A percentile compares a stretch with the other conserved stretches of the same genome.
Conservation (phyloP, 1,139 yeast species). For the Kluyveromyces sp. region DNA sequence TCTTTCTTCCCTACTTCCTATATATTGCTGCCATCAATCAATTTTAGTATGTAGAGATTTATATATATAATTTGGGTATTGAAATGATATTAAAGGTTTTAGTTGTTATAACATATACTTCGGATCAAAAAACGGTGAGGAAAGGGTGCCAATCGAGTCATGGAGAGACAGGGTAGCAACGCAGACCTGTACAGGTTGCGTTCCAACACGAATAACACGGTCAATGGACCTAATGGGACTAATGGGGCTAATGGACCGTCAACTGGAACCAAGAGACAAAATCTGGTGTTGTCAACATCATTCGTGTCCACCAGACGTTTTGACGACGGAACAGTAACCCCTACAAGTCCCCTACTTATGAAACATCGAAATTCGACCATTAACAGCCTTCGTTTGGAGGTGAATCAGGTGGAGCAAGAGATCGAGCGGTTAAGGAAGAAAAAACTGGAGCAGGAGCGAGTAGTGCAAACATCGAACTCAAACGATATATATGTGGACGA, state of each 20-base stretch:
- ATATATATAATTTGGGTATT: too few species aligned
- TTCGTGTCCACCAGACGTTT: conserved; percentile 26
- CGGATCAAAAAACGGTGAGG: too few species aligned
- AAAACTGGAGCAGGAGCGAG: conserved; percentile 22
- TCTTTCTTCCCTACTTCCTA: too few species aligned
- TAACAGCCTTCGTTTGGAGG: conserved; percentile 16
- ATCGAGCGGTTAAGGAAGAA: conserved; percentile 17
- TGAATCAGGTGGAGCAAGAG: conserved; percentile 20
- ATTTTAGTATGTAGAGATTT: too few species aligned
- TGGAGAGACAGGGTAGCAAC: conserved; percentile 6
- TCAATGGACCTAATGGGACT: too few species aligned
- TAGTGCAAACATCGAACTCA: conserved; percentile 21
- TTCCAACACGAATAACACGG: conserved; percentile 1
- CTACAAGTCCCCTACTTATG: conserved; percentile 23
- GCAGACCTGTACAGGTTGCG: conserved; percentile 6
- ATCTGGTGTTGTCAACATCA: conserved; percentile 27
- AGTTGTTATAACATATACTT: too few species aligned
- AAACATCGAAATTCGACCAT: conserved; percentile 21
- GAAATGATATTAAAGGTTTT: too few species aligned
- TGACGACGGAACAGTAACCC: conserved; percentile 20
- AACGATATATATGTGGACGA: conserved; percentile 28
- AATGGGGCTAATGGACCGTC: background rate
- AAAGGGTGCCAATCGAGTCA: background rate
- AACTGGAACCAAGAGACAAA: conserved; percentile 20
- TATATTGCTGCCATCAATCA: too few species aligned